Conservation (phyloP, 148 eudicot genomes). For the Salicornia ramosissima region DNA sequence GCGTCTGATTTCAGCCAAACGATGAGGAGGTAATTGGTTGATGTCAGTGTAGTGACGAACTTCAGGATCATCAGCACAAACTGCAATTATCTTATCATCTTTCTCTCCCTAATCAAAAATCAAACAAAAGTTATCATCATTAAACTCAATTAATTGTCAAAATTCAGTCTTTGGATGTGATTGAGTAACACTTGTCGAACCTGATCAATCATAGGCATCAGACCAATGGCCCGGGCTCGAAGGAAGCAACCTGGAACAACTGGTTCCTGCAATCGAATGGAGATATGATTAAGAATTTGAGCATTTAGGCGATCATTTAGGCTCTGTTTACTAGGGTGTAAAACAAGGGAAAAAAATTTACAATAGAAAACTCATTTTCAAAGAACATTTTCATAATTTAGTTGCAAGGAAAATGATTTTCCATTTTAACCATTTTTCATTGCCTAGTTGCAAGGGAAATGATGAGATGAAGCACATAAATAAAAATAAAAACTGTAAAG, state of each 20-base stretch:
- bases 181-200: constrained; percentile 23
- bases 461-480: too few relatives aligned
- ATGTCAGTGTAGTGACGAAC: constrained; percentile 71
- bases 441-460: too few relatives aligned
- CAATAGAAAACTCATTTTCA: too few relatives aligned
- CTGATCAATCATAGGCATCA: constrained; percentile 99
- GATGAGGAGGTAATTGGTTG: constrained; percentile 72
- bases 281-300: constrained; percentile 10
- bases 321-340: too few relatives aligned
- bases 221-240: constrained; percentile 75
- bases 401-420: too few relatives aligned
- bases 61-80: constrained; percentile 89
- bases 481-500: too few relatives aligned
- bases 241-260: constrained; percentile 84
- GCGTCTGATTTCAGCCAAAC: constrained; percentile 71
- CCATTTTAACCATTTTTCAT: too few relatives aligned
- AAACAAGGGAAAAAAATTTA: too few relatives aligned
- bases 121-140: constrained; percentile 1
- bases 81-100: constrained; percentile 87
- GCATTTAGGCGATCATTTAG: too few relatives aligned
- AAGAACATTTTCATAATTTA: too few relatives aligned
- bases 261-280: constrained; percentile 49
- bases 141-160: background rate
- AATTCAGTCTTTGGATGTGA: background rate
- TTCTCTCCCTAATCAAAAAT: constrained; percentile 57